A percentile compares a stretch with the other conserved stretches of the same genome.
These are phyloP conservation scores for Penicillium atrosanguineum DNA, from an alignment of 495 filamentous ascomycete species.

Conservation along the genomic window DNA sequence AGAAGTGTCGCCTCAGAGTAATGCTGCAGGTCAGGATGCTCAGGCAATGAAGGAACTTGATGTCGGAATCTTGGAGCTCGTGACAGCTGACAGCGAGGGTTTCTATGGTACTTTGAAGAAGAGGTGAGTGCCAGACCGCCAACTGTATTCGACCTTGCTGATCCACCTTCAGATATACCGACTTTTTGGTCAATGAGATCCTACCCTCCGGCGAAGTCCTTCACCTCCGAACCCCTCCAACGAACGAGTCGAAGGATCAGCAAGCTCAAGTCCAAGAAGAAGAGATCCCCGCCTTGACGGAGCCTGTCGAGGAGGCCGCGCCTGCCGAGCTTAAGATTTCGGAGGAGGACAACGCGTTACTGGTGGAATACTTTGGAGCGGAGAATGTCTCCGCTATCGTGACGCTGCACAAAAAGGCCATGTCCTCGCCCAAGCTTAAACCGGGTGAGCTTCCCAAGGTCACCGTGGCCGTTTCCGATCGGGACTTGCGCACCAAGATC, in stretches of 20 bases:
- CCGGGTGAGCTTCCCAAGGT: constrained; percentile 44
- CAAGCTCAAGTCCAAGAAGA: not conserved
- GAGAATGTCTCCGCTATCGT: constrained; percentile 40
- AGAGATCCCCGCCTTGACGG: constrained; percentile 1
- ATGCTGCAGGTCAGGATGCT: constrained; percentile 18
- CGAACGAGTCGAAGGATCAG: not conserved
- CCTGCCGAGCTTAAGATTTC: constrained; percentile 36
- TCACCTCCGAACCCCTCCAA: constrained; percentile 59
- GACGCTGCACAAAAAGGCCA: constrained; percentile 43
- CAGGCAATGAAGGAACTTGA: constrained; percentile 44
- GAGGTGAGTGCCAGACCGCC: constrained; percentile 35
- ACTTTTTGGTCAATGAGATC: constrained; percentile 96
- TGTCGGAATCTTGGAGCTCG: constrained; percentile 57
- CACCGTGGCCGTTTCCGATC: constrained; percentile 49
- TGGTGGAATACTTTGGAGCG: constrained; percentile 45
- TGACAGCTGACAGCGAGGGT: constrained; percentile 45
- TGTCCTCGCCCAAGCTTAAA: constrained; percentile 37
- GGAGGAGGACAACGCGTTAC: constrained; percentile 43
- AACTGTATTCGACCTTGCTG: not conserved
- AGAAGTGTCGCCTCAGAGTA: constrained; percentile 8
- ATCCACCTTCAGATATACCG: constrained; percentile 67
- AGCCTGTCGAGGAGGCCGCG: constrained; percentile 4
- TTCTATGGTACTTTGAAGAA: constrained; percentile 59
- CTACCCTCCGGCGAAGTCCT: constrained; percentile 71
- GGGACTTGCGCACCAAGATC: constrained; percentile 59